phyloP scores from a whole-genome alignment of 495 filamentous ascomycete species.

The Jackrogersella multiformis region DNA sequence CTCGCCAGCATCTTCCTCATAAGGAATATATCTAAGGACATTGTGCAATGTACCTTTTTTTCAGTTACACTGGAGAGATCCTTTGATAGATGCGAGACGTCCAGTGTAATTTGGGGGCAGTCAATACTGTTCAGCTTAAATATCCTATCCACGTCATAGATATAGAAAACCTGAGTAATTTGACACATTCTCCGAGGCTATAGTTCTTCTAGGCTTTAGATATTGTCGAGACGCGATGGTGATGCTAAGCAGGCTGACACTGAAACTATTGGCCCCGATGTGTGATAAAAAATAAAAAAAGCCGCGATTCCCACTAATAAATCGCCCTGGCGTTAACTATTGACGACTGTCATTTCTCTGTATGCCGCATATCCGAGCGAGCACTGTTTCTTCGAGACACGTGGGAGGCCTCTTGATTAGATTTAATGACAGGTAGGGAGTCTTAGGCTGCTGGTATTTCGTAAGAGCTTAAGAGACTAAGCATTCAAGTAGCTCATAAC shows the following conservation, averaged over 20 bases:
- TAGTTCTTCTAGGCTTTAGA: not conserved
- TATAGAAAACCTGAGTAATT: not conserved
- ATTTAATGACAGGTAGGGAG: not conserved
- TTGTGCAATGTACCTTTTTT: constrained; percentile 1
- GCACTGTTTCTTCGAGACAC: not conserved
- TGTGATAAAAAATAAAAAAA: constrained; percentile 27
- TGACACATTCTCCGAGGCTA: not conserved
- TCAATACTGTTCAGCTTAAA: not conserved
- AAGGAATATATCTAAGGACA: constrained; percentile 21
- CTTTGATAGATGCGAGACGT: not conserved
- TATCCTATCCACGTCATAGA: not conserved
- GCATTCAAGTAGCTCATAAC: not conserved
- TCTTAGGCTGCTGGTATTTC: not conserved
- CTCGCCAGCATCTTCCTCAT: constrained; percentile 31
- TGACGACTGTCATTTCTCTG: constrained; percentile 8
- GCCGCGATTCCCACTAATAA: constrained; percentile 21
- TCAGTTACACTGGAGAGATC: constrained; percentile 4
- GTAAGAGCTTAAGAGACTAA: not conserved
- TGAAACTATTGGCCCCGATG: constrained; percentile 32
- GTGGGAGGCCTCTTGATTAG: not conserved
- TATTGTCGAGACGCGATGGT: constrained; percentile 25
- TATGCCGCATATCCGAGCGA: constrained; percentile 14
- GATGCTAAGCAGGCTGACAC: constrained; percentile 19
- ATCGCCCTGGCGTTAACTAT: constrained; percentile 32
- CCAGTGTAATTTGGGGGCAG: too few species aligned